Base-by-base conservation (phyloP, 2,329 filamentous ascomycete genomes). In the Cladosporium phlei region DNA sequence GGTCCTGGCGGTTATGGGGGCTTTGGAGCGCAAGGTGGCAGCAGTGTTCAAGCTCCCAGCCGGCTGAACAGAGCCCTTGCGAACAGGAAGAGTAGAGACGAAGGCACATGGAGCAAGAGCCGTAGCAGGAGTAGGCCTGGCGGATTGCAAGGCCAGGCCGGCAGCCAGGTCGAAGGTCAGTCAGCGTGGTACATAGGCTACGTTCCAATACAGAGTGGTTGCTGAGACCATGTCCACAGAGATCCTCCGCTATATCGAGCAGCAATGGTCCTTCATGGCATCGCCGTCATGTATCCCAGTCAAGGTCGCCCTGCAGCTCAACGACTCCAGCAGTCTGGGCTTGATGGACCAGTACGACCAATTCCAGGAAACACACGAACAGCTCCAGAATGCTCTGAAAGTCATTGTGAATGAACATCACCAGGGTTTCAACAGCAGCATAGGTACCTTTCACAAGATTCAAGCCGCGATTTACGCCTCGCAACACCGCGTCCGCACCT, bases 381-480 rank as follows among this genome's bases (percentile, higher is more conserved):
- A 93, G 63, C 79, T 98, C n/a, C 90, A 98, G 64, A 85, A 85
- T 58, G 90, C 91, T 8, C 75, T 98, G 48, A 96, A 95, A 67
- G 82, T 83, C 25, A 95, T 98, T 58, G 93, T 98, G 20, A 95
- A 98, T 66, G 91, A 98, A 70, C 91, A 98, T 63, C 91, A 98
- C 63, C 93, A 98, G 67, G 94, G 93, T 37, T 98, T 98, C 77
- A 98, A 97, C 70, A 95, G 88, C 67, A 96, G 91, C 40, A 97
- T 98, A 53, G 93, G 91, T 66, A 97, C 91, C 16, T 98, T 97
- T 63, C 94, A 98, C 73, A 96, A 95, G 68, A 98, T 98, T 52
- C 93, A 98, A 66, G 82, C 83, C 43, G 95, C 88, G 68, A 93
- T 98, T 55, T 86, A 91, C 59, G 76, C 80, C 40, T 95, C 89